Conservation (phyloP, 1,139 yeast genomes). For the Debaryomycetaceae sp. region DNA sequence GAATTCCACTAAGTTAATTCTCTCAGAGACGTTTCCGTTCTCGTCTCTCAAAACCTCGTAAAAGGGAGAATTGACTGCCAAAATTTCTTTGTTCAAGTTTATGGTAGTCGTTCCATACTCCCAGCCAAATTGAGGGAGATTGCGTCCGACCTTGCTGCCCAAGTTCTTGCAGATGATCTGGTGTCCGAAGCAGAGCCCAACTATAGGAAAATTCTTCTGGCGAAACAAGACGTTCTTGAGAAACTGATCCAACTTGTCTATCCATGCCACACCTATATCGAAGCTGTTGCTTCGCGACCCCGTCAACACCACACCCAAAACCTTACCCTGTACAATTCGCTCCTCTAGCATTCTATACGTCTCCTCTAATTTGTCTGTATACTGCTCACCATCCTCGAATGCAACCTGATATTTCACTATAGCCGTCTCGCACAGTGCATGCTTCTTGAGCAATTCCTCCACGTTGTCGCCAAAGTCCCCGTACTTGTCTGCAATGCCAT, state of each 20-base stretch:
- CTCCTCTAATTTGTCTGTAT: slow-evolving; percentile 10
- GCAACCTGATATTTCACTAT: slow-evolving; percentile 45
- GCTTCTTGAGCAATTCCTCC: slow-evolving; percentile 21
- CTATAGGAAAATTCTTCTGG: slow-evolving; percentile 36
- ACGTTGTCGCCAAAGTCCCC: slow-evolving; percentile 58
- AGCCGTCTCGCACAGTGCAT: slow-evolving; percentile 10
- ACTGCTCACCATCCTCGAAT: slow-evolving; percentile 33
- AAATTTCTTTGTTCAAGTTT: slow-evolving; percentile 40
- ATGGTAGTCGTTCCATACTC: slow-evolving; percentile 64
- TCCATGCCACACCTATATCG: slow-evolving; percentile 50
- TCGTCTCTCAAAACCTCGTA: slow-evolving; percentile 17
- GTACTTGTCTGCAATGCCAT: slow-evolving; percentile 22
- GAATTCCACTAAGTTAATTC: slow-evolving; percentile 50
- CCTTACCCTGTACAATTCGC: slow-evolving; percentile 31
- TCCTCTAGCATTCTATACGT: slow-evolving; percentile 15
- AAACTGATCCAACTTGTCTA: slow-evolving; percentile 43
- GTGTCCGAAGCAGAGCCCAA: slow-evolving; percentile 85
- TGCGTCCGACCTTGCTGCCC: slow-evolving; percentile 58
- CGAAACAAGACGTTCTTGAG: slow-evolving; percentile 26
- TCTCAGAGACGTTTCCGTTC: slow-evolving; percentile 10
- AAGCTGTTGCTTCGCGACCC: slow-evolving; percentile 66
- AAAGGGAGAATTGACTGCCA: slow-evolving; percentile 31
- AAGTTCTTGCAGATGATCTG: slow-evolving; percentile 68
- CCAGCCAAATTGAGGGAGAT: slow-evolving; percentile 56
- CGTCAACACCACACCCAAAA: slow-evolving; percentile 51